Base-by-base conservation (phyloP, 495 filamentous ascomycete genomes). In the Bombardia bombarda region DNA sequence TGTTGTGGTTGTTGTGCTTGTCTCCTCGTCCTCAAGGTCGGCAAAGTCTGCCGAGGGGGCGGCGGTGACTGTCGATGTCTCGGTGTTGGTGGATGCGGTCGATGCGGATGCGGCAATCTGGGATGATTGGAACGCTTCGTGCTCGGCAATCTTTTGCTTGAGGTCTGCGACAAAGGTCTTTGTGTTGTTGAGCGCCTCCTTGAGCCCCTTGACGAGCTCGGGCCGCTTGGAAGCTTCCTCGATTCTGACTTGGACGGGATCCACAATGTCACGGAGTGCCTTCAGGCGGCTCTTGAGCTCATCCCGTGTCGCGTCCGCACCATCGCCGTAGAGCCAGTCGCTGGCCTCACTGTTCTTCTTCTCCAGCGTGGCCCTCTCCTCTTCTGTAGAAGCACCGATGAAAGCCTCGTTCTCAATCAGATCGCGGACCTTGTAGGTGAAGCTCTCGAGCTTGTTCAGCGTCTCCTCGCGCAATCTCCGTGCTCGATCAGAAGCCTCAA, bases 261-360 rank as follows among this genome's bases (percentile, higher is more conserved):
- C 69, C 36, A 84, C 80, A 46, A 90, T 73, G 40, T 76, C 73
- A 55, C 84, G 81, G 32, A 92, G 73, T 30, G 73, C 75, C 57
- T 83, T 82, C 31, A 93, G 74, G 43, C 78, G 82, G 20, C 73
- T 70, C 57, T 79, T 82, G 58, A 95, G 74, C 17, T 78, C 80
- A 2, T 81, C 74, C 18, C 77, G 78, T 30, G 77, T 66, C 0
- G 92, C 88, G 40, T 86, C 76, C 6, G 76, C 79, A 32, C 90
- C 88, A 40, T 90, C 87, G 26, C 74, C 84, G 57, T 95, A 94
- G 24, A 98, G 77, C 90, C 92, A 97, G 26, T 95, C 87, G 45
- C 83, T 83, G 9, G 82, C 76, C 14, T 77, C 78, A 24, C 72
- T 73, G 31, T 80, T 68, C 52, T 79, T 79, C 42, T 78, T 65